Evolutionary conservation across 1,284 basidiomycete genomes (phyloP), one percentile per base, ranked within the genome.

Genomic region (Pulveroboletus sp.): DNA sequence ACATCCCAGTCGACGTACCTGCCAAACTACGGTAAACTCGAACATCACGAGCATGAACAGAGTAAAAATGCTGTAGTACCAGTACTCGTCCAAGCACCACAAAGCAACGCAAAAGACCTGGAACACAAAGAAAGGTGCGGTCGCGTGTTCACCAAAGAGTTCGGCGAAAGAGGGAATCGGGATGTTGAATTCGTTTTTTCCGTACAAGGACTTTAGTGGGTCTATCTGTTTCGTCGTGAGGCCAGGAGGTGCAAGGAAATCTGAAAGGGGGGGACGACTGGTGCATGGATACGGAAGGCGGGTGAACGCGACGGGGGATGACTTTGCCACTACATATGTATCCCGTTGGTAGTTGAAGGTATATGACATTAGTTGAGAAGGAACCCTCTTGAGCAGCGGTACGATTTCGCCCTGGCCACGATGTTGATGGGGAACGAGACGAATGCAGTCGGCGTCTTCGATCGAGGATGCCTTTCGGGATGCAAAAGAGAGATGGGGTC

Each of bases 271-370:
- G 0, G 94, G 95, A 6, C 81, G 77, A 17, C 79, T 73, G 43
- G 94, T 90, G 52, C 89, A 92, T 0, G 96, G 96, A 74, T 98
- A 99, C 0, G 94, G 91, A 20, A 98, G 85, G 25, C 85, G 88
- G 6, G 84, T 79, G 75, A 99, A 99, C 0, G 81, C 81, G 53
- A 83, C 24, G 1, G 89, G 84, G 0, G 81, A 80, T 24, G 77
- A 63, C 20, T 82, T 78, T 43, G 84, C 78, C 46, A 91, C 85
- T 54, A 93, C 84, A 72, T 98, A 99, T 48, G 93, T 95, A 77
- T 99, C 96, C 53, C 92, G 88, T 75, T 99, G 96, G 74, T 98
- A 99, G 72, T 82, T 90, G 81, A 99, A 98, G 18, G 89, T 92
- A 72, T 91, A 92, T 2, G 87, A 85, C 49, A 80, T 77, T 25